phyloP scores from a whole-genome alignment of 2,329 filamentous ascomycete genomes.

The Talaromyces sp. region DNA sequence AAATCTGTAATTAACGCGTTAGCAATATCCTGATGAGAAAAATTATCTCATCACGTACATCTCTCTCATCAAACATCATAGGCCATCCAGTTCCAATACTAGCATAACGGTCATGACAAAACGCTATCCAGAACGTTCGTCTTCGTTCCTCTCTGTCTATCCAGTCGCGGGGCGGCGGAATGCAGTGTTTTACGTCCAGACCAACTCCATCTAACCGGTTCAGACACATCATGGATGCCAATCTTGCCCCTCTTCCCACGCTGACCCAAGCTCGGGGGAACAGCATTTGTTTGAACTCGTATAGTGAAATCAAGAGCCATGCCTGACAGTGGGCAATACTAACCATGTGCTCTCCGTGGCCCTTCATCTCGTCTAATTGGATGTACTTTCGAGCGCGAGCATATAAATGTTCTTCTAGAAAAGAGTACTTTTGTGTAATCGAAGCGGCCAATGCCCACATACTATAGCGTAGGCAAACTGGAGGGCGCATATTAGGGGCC shows the following conservation, averaged over 20 bases:
- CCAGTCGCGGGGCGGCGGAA: slow-evolving; percentile 84
- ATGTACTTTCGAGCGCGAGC: slow-evolving; percentile 82
- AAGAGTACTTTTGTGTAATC: slow-evolving; percentile 71
- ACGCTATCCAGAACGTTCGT: slow-evolving; percentile 92
- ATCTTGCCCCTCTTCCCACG: slow-evolving; percentile 70
- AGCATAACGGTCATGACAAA: slow-evolving; percentile 83
- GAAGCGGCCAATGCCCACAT: slow-evolving; percentile 95
- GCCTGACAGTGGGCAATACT: slow-evolving; percentile 81
- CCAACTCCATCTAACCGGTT: slow-evolving; percentile 78
- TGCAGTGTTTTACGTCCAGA: slow-evolving; percentile 85
- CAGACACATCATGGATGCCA: slow-evolving; percentile 87
- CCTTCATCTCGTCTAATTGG: slow-evolving; percentile 83
- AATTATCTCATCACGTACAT: slow-evolving; percentile 45
- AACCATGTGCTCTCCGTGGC: slow-evolving; percentile 83
- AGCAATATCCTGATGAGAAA: background rate
- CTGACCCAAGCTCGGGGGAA: slow-evolving; percentile 95
- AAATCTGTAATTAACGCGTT: slow-evolving; percentile 48
- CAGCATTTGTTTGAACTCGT: slow-evolving; percentile 97
- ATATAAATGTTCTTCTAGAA: slow-evolving; percentile 83
- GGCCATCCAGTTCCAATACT: slow-evolving; percentile 98
- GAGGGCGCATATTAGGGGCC: slow-evolving; percentile 77
- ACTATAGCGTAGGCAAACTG: slow-evolving; percentile 82
- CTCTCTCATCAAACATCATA: slow-evolving; percentile 84
- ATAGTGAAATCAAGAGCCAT: slow-evolving; percentile 70
- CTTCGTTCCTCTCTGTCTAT: slow-evolving; percentile 87